These are phyloP conservation scores for Silene uniflora DNA, from an alignment of 148 eudicot species.

Conservation along the genomic window DNA sequence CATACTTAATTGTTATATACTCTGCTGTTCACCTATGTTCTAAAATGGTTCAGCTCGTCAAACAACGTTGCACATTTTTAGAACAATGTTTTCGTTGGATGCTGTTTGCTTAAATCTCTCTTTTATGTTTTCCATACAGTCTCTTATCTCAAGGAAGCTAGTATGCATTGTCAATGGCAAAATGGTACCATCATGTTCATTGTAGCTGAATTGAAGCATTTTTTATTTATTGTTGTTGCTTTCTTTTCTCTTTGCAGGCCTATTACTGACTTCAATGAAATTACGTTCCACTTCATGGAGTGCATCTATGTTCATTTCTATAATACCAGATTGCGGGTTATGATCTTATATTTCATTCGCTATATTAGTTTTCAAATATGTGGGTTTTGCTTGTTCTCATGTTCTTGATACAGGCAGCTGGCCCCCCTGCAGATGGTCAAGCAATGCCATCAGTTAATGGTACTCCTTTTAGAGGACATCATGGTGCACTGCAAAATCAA, in stretches of 20 bases:
- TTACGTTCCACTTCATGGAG: conserved; percentile 72
- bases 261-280: conserved; percentile 69
- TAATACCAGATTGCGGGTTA: conserved; percentile 57
- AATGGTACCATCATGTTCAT: not conserved
- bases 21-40: not conserved
- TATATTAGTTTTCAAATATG: not conserved
- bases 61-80: not conserved
- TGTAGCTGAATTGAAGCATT: not conserved
- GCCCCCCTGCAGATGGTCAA: conserved; percentile 31
- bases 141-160: not conserved
- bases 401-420: conserved; percentile 32
- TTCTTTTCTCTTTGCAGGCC: conserved; percentile 49
- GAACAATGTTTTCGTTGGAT: too few relatives aligned
- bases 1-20: not conserved
- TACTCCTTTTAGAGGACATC: conserved; percentile 49
- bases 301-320: conserved; percentile 63
- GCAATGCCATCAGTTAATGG: conserved; percentile 32
- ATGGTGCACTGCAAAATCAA: conserved; percentile 53
- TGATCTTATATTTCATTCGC: conserved; percentile 6
- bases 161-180: not conserved
- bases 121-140: not conserved
- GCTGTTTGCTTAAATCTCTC: not conserved
- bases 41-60: not conserved
- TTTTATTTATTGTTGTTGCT: not conserved
- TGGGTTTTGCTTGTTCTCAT: conserved; percentile 9